Conservation (phyloP, 768 basidiomycete species). For the Lyophyllum shimeji region DNA sequence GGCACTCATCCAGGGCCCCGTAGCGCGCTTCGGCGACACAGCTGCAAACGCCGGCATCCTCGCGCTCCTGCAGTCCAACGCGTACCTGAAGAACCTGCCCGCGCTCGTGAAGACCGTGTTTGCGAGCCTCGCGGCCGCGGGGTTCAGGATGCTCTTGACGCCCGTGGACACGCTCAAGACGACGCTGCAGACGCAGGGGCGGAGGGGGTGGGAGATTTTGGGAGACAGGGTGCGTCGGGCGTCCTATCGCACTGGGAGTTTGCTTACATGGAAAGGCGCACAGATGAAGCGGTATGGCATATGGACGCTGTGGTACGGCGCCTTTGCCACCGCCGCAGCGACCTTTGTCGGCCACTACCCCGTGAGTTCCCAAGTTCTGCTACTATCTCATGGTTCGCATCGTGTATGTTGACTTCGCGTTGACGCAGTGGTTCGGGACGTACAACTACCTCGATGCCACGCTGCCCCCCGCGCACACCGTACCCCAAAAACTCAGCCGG, state of each 20-base stretch:
- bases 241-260: no score
- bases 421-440: slow-evolving; percentile 71
- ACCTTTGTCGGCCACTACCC: slow-evolving; percentile 94
- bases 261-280: neutral
- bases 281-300: slow-evolving; percentile 77
- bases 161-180: slow-evolving; percentile 96
- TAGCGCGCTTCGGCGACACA: slow-evolving; percentile 91
- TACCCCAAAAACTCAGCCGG: slow-evolving; percentile 62
- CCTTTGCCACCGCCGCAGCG: slow-evolving; percentile 87
- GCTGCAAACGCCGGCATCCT: slow-evolving; percentile 92
- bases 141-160: slow-evolving; percentile 88
- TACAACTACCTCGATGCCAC: slow-evolving; percentile 76
- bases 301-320: slow-evolving; percentile 85
- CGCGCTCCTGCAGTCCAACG: slow-evolving; percentile 77
- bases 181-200: slow-evolving; percentile 90
- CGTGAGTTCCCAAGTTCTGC: slow-evolving; percentile 33
- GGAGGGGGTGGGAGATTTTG: slow-evolving; percentile 63
- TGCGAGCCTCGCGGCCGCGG: slow-evolving; percentile 75
- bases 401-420: neutral
- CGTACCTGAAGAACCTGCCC: slow-evolving; percentile 66
- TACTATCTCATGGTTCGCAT: no score
- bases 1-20: slow-evolving; percentile 83
- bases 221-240: slow-evolving; percentile 51
- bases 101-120: slow-evolving; percentile 72
- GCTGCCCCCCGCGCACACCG: slow-evolving; percentile 56